Evolutionary conservation across 169 alveolate species (phyloP).

Genomic region (Plasmodium sp.): DNA sequence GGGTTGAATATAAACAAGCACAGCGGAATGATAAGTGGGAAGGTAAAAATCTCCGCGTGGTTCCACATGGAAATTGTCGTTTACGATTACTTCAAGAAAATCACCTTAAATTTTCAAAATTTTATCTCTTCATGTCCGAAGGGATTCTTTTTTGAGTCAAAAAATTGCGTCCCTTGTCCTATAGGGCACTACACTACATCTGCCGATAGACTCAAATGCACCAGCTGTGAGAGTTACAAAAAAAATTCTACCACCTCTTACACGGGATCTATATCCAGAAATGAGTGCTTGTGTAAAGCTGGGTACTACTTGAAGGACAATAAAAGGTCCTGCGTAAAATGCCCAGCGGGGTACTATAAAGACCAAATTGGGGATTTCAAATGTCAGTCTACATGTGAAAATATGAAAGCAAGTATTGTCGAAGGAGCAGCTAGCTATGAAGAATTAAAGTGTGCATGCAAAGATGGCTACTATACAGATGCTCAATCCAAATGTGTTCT

Average conservation of each 20-base stretch:
- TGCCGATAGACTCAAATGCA: conserved; percentile 14
- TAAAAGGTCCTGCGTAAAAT: conserved; percentile 9
- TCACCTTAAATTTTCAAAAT: not conserved
- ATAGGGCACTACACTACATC: conserved; percentile 79
- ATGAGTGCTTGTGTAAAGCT: conserved; percentile 82
- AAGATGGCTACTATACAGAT: conserved; percentile 74
- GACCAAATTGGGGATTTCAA: conserved; percentile 33
- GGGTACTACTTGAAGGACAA: conserved; percentile 71
- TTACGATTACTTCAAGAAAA: conserved; percentile 49
- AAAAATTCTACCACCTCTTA: conserved; percentile 74
- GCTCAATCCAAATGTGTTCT: conserved; percentile 68
- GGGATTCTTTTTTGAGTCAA: conserved; percentile 77
- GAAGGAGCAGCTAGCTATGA: conserved; percentile 75
- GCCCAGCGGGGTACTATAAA: conserved; percentile 78
- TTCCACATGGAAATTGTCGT: conserved; percentile 33
- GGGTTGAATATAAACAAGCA: not conserved
- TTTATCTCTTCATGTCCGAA: conserved; percentile 78
- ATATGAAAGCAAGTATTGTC: conserved; percentile 17
- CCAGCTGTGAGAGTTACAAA: conserved; percentile 73
- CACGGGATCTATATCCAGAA: conserved; percentile 78
- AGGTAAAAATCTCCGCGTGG: not conserved
- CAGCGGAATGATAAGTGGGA: conserved; percentile 36
- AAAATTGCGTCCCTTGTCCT: conserved; percentile 83
- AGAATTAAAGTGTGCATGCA: conserved; percentile 77
- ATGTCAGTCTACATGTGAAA: conserved; percentile 64